These are phyloP conservation scores for Dryas drummondii DNA, from an alignment of 306 rosid genomes.

Conservation along the genomic window DNA sequence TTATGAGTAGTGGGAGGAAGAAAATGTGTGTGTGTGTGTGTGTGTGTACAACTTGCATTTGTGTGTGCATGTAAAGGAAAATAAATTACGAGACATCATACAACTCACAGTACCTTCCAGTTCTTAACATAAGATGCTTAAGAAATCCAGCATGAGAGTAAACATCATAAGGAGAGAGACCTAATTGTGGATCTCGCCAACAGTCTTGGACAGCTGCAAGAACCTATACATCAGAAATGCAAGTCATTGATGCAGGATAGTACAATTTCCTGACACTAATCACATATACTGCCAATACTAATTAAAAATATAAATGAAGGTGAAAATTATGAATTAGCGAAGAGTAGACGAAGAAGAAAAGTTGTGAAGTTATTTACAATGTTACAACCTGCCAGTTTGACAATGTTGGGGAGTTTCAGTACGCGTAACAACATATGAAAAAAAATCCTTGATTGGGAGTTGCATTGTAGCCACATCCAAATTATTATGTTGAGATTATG, in stretches of 20 bases:
- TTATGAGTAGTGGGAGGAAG: background rate
- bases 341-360: background rate
- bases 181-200: constrained; percentile 82
- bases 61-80: background rate
- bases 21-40: too few species aligned
- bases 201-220: constrained; percentile 82
- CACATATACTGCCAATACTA: background rate
- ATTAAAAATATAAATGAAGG: background rate
- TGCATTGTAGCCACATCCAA: background rate
- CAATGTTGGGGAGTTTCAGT: background rate
- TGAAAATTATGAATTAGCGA: background rate
- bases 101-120: constrained; percentile 72
- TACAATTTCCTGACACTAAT: background rate
- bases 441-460: background rate
- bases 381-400: background rate
- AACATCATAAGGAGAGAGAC: constrained; percentile 75
- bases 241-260: constrained; percentile 24
- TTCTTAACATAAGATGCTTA: constrained; percentile 91
- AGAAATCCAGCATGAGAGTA: constrained; percentile 81
- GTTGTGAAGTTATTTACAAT: background rate
- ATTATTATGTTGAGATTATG: background rate
- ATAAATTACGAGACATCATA: background rate
- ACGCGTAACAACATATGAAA: background rate
- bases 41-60: too few species aligned
- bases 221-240: constrained; percentile 50